Base-by-base conservation (phyloP, 106 monocot genomes). In the Triglochin maritima region DNA sequence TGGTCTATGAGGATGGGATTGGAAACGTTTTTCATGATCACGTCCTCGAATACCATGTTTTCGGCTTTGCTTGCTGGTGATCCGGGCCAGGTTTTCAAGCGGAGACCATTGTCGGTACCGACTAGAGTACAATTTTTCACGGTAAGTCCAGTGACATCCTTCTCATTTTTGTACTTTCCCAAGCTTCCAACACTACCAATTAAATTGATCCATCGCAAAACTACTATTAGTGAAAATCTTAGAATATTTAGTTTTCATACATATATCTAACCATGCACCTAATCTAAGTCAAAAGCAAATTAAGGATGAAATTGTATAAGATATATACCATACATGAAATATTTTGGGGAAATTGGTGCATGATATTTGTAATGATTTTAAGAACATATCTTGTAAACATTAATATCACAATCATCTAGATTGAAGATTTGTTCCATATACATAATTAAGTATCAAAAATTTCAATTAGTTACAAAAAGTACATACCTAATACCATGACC, bases 1-100 rank as follows among this genome's bases (percentile, higher is more conserved):
- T 86, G 86, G 56, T 86, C 86, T 0, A 86, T 86, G 80, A 86
- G 65, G 70, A 86, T 86, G 9, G 86, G 86, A 12, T 74, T 77
- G 47, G 68, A 64, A 62, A 86, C 86, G 50, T 79, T 67, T 7
- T 71, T 44, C 77, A 83, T 60, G 29, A 63, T 29, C 13, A 86
- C 71, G 53, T 79, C 71, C 53, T 83, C 68, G 14, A 86, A 86
- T 0, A 63, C 57, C 16, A 86, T 43, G 71, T 78, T 65, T 9
- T 55, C 41, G 5, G 77, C 82, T 11, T 47, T 29, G 59, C 74
- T 68, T 0, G 74, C 46, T 3, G 67, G 47, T 17, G 86, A 77
- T 3, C 68, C 80, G 4, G 65, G 74, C 83, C 83, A 84, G 42
- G 83, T 87, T 67, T 87, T 87, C 61, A 87, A 78, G 56, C 83